Percentiles rank a stretch among this genome's conserved stretches.
Conservation (phyloP, 208 protist species). For the Trichomonas tenax region DNA sequence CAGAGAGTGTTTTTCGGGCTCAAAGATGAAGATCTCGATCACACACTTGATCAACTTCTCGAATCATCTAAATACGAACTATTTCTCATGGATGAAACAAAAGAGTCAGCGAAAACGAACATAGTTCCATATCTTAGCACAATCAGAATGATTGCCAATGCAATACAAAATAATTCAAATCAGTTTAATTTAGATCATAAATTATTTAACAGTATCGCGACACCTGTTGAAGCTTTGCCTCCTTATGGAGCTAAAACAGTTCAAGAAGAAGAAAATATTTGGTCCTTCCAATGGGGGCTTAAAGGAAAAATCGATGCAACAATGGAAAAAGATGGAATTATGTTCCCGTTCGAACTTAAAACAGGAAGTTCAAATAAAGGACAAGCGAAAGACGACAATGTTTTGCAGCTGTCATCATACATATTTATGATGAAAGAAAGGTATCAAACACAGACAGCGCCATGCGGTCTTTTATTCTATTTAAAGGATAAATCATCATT, state of each 20-base stretch:
- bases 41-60: neutral
- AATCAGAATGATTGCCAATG: neutral
- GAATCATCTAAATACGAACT: neutral
- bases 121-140: neutral
- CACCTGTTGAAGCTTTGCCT: neutral
- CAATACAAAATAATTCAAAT: neutral
- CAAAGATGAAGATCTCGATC: neutral
- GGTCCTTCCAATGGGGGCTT: neutral
- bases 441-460: neutral
- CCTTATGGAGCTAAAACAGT: neutral
- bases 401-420: neutral
- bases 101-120: neutral
- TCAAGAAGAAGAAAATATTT: slow-evolving; percentile 2
- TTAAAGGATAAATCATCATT: neutral
- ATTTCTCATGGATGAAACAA: neutral
- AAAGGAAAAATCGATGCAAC: slow-evolving; percentile 17
- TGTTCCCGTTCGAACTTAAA: neutral
- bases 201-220: neutral
- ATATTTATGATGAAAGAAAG: slow-evolving; percentile 19
- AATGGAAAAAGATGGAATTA: neutral
- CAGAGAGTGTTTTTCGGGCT: neutral
- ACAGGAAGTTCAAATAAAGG: neutral
- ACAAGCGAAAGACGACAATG: neutral
- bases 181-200: neutral
- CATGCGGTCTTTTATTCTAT: neutral